Percentiles rank a stretch among this genome's conserved stretches.
phyloP scores from a whole-genome alignment of 2,329 filamentous ascomycete species.

The Tolypocladium sp. region DNA sequence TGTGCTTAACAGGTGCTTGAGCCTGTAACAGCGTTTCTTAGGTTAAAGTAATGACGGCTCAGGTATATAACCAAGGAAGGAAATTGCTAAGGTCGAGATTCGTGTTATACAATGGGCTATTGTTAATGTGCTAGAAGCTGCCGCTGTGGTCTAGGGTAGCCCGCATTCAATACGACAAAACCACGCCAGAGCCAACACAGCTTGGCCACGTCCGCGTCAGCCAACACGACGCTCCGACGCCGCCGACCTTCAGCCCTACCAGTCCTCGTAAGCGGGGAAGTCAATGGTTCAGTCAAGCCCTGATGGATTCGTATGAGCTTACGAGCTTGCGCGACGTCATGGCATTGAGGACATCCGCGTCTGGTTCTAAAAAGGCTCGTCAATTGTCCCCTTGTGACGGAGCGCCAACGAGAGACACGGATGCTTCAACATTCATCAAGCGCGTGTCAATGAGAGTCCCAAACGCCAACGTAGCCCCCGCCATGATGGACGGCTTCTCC shows the following conservation, averaged over 20 bases:
- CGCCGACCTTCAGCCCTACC: neutral
- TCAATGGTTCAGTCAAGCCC: neutral
- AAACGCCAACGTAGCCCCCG: neutral
- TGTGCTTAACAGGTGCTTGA: no score
- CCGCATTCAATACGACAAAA: no score
- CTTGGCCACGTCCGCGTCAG: neutral
- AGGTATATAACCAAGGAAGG: no score
- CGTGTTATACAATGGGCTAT: no score
- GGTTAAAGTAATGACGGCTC: no score
- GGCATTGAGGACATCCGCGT: neutral
- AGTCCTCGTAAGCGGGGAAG: neutral
- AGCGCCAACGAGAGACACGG: neutral
- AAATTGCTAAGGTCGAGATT: no score
- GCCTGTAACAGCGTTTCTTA: no score
- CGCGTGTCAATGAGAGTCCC: neutral
- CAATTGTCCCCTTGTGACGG: neutral
- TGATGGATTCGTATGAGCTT: neutral
- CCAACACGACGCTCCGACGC: neutral
- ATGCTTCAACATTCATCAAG: neutral
- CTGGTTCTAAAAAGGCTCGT: neutral
- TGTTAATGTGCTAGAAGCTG: no score
- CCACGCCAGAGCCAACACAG: neutral
- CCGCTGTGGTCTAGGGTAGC: no score
- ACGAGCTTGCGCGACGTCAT: neutral
- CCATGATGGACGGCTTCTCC: slow-evolving; percentile 27